A percentile compares a stretch with the other conserved stretches of the same genome.
phyloP scores from a whole-genome alignment of 2,329 filamentous ascomycete species.

The Neonectria coccinea region DNA sequence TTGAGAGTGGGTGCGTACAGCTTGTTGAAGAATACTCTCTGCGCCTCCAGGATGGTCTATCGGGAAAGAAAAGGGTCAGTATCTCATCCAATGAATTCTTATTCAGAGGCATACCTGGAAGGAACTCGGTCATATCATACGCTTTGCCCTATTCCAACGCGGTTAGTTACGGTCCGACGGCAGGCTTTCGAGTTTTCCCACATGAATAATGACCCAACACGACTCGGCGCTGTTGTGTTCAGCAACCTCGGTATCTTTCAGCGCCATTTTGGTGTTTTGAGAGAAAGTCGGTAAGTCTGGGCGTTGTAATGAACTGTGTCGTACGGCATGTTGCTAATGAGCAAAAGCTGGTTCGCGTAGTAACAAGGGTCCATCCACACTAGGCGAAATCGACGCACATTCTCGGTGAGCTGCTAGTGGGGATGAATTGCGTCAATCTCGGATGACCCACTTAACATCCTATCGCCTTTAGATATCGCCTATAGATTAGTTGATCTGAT shows the following conservation, averaged over 20 bases:
- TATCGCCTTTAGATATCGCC: too few relatives aligned
- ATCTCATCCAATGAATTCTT: background rate
- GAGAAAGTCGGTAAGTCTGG: background rate
- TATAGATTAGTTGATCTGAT: too few relatives aligned
- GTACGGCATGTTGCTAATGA: background rate
- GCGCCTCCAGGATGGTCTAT: slow-evolving; percentile 87
- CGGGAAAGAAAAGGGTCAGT: slow-evolving; percentile 6
- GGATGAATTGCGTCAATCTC: background rate
- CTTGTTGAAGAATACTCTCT: slow-evolving; percentile 97
- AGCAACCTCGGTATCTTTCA: slow-evolving; percentile 66
- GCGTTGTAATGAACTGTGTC: background rate
- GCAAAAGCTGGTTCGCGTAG: background rate
- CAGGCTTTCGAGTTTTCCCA: slow-evolving; percentile 47
- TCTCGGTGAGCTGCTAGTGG: background rate
- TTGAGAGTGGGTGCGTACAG: slow-evolving; percentile 57
- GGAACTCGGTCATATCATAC: slow-evolving; percentile 90
- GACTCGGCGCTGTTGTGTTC: slow-evolving; percentile 85
- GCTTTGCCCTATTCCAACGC: slow-evolving; percentile 70
- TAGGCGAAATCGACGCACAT: background rate
- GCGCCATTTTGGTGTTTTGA: slow-evolving; percentile 50
- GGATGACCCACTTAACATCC: background rate
- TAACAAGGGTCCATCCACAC: background rate
- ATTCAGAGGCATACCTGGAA: slow-evolving; percentile 68
- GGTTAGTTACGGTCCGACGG: slow-evolving; percentile 27
- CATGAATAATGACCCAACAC: slow-evolving; percentile 92